Base-by-base conservation (phyloP, 495 filamentous ascomycete genomes). In the Talaromyces stipitatus region DNA sequence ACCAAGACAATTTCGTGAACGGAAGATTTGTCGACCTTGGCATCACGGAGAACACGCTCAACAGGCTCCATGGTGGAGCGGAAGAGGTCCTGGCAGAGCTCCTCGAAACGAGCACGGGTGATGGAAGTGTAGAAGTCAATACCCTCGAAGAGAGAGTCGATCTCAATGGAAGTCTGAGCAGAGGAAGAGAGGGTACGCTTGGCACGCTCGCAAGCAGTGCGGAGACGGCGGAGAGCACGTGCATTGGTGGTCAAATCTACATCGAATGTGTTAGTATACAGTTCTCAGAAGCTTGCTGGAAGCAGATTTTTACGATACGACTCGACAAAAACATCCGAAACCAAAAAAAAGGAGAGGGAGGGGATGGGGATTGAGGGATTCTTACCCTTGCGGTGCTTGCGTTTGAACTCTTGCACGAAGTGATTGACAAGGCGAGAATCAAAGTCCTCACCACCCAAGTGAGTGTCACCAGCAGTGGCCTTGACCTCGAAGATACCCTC, bases 401-500 rank as follows among this genome's bases (percentile, higher is more conserved):
- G 69, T 64, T 87, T 89, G 87, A 97, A 97, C 64, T 97, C 91
- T 59, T 85, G 85, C 66, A 90, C 90, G 78, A 96, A 96, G 82
- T 97, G 87, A 69, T 96, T 95, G 56, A 98, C 85, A 26, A 98
- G 83, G 73, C 92, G 92, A 78, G 92, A 97, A 75, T 98, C 94
- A 71, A 97, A 97, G 78, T 98, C 95, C 77, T 97, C 91, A 76
- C 95, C 94, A 85, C 95, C 94, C 77, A 97, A 81, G 76, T 97
- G 94, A 68, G 94, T 98, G 71, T 98, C 94, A 88, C 94, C 94
- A 66, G 95, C 94, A 60, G 94, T 97, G 32, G 94, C 89, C 82
- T 92, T 95, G 72, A 98, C 94, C 67, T 96, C 96, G 83, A 97
- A 97, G 75, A 97, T 95, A 85, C 94, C 94, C 77, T 95, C 92